Conservation (phyloP, 306 rosid species). For the Quercus bicolor region DNA sequence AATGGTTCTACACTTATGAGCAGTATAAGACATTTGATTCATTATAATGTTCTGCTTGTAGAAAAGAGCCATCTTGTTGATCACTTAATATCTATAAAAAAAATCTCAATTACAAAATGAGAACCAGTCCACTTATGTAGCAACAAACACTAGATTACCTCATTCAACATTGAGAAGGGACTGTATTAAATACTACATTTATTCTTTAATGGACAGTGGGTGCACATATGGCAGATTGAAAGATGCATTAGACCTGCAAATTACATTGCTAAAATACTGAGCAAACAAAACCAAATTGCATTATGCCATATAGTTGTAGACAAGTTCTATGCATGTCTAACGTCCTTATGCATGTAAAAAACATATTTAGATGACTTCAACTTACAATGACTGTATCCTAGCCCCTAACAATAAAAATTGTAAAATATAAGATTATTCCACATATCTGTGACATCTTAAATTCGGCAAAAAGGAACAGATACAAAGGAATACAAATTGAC, state of each 20-base stretch:
- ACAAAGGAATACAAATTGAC: too few relatives aligned
- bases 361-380: background rate
- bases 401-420: background rate
- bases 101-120: background rate
- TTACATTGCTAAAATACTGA: background rate
- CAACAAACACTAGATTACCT: background rate
- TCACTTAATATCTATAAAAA: background rate
- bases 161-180: background rate
- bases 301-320: background rate
- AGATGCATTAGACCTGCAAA: background rate
- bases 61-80: background rate
- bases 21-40: background rate
- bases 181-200: background rate
- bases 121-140: background rate
- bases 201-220: background rate
- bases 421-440: too few relatives aligned
- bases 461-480: too few relatives aligned
- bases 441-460: too few relatives aligned
- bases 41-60: background rate
- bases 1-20: background rate
- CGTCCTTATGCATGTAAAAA: background rate
- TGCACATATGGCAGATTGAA: background rate
- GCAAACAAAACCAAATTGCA: background rate
- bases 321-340: background rate
- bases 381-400: background rate